A percentile compares a stretch with the other conserved stretches of the same genome.
Evolutionary conservation across 805 yeast species (phyloP).

Genomic region (Metschnikowia koreensis): DNA sequence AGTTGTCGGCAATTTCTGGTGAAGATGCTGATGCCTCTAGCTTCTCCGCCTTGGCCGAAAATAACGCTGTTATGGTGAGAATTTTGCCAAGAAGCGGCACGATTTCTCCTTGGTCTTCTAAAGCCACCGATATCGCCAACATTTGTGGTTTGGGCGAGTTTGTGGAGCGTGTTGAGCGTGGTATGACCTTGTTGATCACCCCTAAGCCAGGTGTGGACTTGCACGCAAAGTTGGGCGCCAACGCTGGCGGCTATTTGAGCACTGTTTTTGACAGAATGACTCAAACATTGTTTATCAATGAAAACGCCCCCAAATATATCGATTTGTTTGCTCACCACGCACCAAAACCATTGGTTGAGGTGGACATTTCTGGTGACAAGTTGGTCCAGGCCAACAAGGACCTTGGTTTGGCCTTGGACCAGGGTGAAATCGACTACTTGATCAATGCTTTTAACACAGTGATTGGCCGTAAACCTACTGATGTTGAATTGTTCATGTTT

Average conservation of each 20-base stretch:
- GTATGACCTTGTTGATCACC: slow-evolving; percentile 66
- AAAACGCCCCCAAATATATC: slow-evolving; percentile 58
- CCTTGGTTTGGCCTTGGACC: slow-evolving; percentile 91
- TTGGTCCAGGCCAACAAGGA: slow-evolving; percentile 74
- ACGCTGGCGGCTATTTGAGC: slow-evolving; percentile 56
- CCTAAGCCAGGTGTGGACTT: slow-evolving; percentile 61
- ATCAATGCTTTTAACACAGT: slow-evolving; percentile 74
- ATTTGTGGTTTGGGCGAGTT: slow-evolving; percentile 77
- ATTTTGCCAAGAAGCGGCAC: slow-evolving; percentile 93
- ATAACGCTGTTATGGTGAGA: slow-evolving; percentile 56
- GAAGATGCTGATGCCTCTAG: slow-evolving; percentile 17
- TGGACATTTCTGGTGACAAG: slow-evolving; percentile 63
- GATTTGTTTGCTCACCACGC: slow-evolving; percentile 74
- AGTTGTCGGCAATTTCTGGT: slow-evolving; percentile 26
- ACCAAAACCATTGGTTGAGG: slow-evolving; percentile 80
- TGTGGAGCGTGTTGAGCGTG: slow-evolving; percentile 88
- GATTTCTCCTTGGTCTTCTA: slow-evolving; percentile 98
- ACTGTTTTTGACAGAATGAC: slow-evolving; percentile 94
- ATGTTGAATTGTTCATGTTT: slow-evolving; percentile 97
- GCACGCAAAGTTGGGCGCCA: slow-evolving; percentile 37
- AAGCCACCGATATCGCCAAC: slow-evolving; percentile 91
- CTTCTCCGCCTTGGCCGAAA: slow-evolving; percentile 8
- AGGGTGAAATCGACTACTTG: slow-evolving; percentile 88
- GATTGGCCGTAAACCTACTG: slow-evolving; percentile 88
- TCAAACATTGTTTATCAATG: slow-evolving; percentile 58